phyloP scores from a whole-genome alignment of 352 stramenopile species.

The Blastocystis sp. region DNA sequence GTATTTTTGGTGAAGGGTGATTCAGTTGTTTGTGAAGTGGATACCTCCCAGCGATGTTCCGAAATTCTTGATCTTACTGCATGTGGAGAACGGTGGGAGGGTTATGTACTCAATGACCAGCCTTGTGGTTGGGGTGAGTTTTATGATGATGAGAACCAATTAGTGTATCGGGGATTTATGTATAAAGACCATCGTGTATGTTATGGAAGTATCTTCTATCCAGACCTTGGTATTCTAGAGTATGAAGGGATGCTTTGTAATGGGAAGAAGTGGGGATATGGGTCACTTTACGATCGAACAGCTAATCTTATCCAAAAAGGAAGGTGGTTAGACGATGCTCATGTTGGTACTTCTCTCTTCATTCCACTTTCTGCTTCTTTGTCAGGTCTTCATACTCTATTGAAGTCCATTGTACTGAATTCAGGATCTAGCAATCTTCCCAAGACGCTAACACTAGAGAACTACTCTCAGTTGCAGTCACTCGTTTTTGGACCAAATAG shows the following conservation, averaged over 20 bases:
- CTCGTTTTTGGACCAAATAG: not conserved
- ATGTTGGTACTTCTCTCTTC: not conserved
- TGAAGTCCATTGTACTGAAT: not conserved
- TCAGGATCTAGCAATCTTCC: not conserved
- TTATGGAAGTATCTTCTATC: not conserved
- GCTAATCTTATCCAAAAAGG: not conserved
- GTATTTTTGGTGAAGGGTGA: too few species aligned
- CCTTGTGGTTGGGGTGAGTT: slow-evolving; percentile 4
- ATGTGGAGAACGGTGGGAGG: slow-evolving; percentile 32
- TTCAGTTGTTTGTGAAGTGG: too few species aligned
- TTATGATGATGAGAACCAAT: not conserved
- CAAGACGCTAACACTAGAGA: not conserved
- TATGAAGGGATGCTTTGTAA: not conserved
- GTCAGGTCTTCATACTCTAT: not conserved
- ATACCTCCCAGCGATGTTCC: too few species aligned
- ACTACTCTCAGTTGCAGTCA: not conserved
- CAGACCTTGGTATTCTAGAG: not conserved
- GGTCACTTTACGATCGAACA: not conserved
- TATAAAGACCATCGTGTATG: not conserved
- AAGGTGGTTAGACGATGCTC: not conserved
- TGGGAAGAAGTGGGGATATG: not conserved
- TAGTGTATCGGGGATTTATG: slow-evolving; percentile 13
- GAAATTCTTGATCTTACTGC: slow-evolving; percentile 14
- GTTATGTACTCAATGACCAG: not conserved
- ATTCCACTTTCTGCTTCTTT: not conserved